Percentiles rank a stretch among this genome's conserved stretches.
Evolutionary conservation across 208 protist genomes (phyloP).

Genomic region (Trypanosoma conorhini): DNA sequence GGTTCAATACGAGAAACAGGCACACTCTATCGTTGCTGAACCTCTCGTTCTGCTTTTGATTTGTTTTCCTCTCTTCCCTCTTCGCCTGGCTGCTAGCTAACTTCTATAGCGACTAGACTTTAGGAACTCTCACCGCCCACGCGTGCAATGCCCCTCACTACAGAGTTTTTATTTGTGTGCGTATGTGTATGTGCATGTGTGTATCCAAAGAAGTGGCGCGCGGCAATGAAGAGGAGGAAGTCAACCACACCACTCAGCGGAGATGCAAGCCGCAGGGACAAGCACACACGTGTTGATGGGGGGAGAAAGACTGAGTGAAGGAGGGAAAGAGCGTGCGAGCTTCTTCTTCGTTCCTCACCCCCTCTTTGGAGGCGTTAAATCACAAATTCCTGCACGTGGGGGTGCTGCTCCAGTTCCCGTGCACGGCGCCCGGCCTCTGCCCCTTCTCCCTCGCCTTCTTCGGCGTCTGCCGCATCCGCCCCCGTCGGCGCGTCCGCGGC

Average conservation of each 20-base stretch:
- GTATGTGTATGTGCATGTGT: not conserved
- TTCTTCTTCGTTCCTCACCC: not conserved
- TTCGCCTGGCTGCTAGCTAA: not conserved
- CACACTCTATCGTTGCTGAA: not conserved
- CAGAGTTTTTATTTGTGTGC: not conserved
- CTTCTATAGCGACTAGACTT: not conserved
- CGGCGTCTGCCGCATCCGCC: not conserved
- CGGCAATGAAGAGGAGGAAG: not conserved
- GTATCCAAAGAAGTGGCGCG: not conserved
- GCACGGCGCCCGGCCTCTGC: constrained; percentile 1
- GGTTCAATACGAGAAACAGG: not conserved
- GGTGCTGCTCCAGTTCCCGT: constrained; percentile 9
- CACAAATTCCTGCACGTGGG: constrained; percentile 22
- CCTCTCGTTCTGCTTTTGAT: not conserved
- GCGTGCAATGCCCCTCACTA: not conserved
- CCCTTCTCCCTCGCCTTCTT: not conserved
- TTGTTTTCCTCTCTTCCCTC: not conserved
- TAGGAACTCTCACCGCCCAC: not conserved
- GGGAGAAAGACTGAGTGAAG: too few species aligned
- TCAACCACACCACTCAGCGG: not conserved
- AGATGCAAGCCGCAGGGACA: not conserved
- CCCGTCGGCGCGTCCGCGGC: not conserved
- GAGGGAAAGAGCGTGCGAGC: not conserved
- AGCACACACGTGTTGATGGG: not conserved
- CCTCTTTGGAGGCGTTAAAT: constrained; percentile 7